These are phyloP conservation scores for Rhododendron henanense DNA, from an alignment of 148 eudicot species.

Conservation along the genomic window DNA sequence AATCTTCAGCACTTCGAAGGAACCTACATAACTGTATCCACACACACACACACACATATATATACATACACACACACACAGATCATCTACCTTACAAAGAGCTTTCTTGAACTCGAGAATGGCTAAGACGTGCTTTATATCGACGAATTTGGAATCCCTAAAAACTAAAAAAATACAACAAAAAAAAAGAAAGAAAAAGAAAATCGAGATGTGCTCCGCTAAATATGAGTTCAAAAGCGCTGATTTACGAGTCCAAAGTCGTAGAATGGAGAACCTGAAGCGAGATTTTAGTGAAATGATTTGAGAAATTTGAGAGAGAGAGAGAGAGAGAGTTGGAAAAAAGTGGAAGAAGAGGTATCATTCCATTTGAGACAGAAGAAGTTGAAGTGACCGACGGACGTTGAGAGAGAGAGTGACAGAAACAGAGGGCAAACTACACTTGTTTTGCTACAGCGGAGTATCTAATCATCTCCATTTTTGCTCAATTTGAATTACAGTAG, in stretches of 20 bases:
- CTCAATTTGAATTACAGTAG: too few species aligned
- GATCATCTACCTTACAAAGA: neutral
- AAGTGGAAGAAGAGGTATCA: neutral
- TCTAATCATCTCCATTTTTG: too few species aligned
- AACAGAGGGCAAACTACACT: neutral
- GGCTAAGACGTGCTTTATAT: neutral
- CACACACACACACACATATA: too few species aligned
- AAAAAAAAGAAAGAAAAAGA: neutral
- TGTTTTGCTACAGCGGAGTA: neutral
- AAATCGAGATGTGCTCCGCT: neutral
- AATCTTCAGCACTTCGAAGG: neutral
- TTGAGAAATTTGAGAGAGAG: neutral
- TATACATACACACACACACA: too few species aligned
- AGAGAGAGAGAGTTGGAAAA: neutral
- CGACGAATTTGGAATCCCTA: slow-evolving; percentile 11
- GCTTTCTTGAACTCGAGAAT: neutral
- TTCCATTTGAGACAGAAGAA: neutral
- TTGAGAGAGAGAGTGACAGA: neutral
- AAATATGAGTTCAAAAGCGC: neutral
- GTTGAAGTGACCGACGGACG: neutral
- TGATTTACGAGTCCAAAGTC: neutral
- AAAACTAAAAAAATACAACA: neutral
- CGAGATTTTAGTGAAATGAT: neutral
- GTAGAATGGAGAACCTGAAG: neutral
- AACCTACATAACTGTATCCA: neutral